Conservation (phyloP, 768 basidiomycete genomes). For the Plicaturopsis crispa region DNA sequence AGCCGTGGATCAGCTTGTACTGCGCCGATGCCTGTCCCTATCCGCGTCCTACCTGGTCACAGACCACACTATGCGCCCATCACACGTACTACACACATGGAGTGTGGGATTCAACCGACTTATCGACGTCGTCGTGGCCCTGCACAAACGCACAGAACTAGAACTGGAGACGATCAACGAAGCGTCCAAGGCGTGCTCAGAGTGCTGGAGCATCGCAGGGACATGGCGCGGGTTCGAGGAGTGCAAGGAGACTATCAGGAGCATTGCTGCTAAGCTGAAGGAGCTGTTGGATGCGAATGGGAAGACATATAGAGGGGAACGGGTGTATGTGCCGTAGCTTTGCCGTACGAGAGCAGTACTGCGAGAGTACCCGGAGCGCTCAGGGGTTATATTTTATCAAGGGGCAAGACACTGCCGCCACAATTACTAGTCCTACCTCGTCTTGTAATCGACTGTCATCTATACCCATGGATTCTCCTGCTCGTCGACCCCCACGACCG, state of each 20-base stretch:
- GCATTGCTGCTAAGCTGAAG: conserved; percentile 55
- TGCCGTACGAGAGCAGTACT: too few relatives aligned
- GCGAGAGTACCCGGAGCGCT: background rate
- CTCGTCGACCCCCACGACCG: conserved; percentile 4
- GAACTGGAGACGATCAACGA: conserved; percentile 72
- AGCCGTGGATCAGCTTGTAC: conserved; percentile 46
- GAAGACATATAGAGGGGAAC: conserved; percentile 27
- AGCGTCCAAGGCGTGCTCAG: conserved; percentile 65
- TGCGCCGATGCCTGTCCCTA: conserved; percentile 60
- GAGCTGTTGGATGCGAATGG: conserved; percentile 49
- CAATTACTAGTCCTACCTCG: too few relatives aligned
- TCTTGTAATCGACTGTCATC: too few relatives aligned
- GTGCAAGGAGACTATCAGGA: conserved; percentile 53
- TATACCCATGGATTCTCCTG: too few relatives aligned
- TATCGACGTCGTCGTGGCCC: conserved; percentile 65
- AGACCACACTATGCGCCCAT: conserved; percentile 59
- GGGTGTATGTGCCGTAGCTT: conserved; percentile 26
- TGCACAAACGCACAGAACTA: conserved; percentile 59
- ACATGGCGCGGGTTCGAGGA: conserved; percentile 64
- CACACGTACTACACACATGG: conserved; percentile 55
- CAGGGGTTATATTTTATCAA: background rate
- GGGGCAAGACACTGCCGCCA: too few relatives aligned
- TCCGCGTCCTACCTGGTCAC: conserved; percentile 76
- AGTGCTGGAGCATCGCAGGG: conserved; percentile 71
- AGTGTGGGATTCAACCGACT: conserved; percentile 57